Evolutionary conservation across 1,284 basidiomycete species (phyloP).

Genomic region (Trametes sp.): DNA sequence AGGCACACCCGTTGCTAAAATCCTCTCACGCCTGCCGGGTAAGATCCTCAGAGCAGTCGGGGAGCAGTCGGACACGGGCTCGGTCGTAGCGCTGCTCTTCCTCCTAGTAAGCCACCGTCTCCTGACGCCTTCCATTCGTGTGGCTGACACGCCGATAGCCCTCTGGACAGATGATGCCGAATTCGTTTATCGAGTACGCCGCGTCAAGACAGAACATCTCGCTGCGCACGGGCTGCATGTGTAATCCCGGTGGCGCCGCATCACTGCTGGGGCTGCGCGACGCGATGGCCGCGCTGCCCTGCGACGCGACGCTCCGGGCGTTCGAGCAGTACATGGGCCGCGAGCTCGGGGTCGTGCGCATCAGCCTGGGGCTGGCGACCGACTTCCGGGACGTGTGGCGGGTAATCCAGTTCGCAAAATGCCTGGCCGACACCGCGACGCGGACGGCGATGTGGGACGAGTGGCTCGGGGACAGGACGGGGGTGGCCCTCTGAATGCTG

Average conservation of each 20-base stretch:
- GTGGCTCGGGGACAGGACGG: slow-evolving; percentile 38
- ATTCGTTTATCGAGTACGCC: slow-evolving; percentile 73
- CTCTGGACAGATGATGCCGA: slow-evolving; percentile 68
- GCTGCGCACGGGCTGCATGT: slow-evolving; percentile 84
- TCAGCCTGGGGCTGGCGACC: slow-evolving; percentile 78
- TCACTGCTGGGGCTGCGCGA: slow-evolving; percentile 70
- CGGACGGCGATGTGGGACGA: slow-evolving; percentile 47
- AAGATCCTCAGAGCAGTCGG: slow-evolving; percentile 62
- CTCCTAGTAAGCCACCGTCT: slow-evolving; percentile 57
- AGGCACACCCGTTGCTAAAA: slow-evolving; percentile 63
- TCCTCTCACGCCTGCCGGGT: slow-evolving; percentile 65
- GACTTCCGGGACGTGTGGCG: slow-evolving; percentile 78
- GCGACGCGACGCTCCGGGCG: slow-evolving; percentile 64
- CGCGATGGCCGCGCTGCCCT: slow-evolving; percentile 70
- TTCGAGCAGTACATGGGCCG: slow-evolving; percentile 68
- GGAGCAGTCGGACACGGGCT: slow-evolving; percentile 72
- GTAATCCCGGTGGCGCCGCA: slow-evolving; percentile 82
- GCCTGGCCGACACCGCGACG: slow-evolving; percentile 52
- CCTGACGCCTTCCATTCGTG: slow-evolving; percentile 8
- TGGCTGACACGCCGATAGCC: slow-evolving; percentile 50
- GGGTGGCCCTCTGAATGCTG: slow-evolving; percentile 25
- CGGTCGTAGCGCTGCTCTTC: slow-evolving; percentile 69
- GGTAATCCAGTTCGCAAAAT: slow-evolving; percentile 64
- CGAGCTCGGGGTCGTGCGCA: slow-evolving; percentile 76
- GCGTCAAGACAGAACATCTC: slow-evolving; percentile 72